These are phyloP conservation scores for Diaporthe australafricana DNA, from an alignment of 2,329 filamentous ascomycete species.

Conservation along the genomic window DNA sequence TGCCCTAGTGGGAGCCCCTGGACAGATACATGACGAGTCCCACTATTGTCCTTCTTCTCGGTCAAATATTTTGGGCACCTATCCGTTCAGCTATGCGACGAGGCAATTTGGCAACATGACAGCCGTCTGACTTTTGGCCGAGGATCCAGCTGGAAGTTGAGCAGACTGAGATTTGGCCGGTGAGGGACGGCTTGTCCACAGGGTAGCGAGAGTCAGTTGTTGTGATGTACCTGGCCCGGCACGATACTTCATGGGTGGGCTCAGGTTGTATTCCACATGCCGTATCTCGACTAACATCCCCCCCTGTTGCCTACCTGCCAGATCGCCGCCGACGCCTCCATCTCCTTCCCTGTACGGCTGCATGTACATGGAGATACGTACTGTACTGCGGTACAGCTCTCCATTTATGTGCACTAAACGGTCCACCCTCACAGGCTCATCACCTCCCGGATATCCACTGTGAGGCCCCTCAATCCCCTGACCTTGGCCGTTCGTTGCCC, in stretches of 20 bases:
- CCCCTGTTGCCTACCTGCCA: constrained; percentile 46
- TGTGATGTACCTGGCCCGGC: constrained; percentile 33
- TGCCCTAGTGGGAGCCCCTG: constrained; percentile 27
- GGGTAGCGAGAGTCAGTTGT: constrained; percentile 25
- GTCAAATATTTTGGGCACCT: constrained; percentile 35
- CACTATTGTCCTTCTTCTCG: constrained; percentile 33
- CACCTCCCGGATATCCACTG: constrained; percentile 37
- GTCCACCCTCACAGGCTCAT: constrained; percentile 38
- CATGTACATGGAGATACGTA: constrained; percentile 48
- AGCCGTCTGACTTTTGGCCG: constrained; percentile 18
- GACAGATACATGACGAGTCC: constrained; percentile 19
- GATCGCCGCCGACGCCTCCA: constrained; percentile 51
- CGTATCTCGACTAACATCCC: constrained; percentile 35
- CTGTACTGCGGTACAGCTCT: constrained; percentile 45
- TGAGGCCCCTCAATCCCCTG: constrained; percentile 39
- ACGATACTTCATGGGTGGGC: constrained; percentile 31
- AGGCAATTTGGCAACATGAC: constrained; percentile 13
- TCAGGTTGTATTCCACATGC: constrained; percentile 37
- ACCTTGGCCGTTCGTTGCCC: constrained; percentile 43
- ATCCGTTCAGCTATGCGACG: constrained; percentile 13
- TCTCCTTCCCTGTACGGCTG: constrained; percentile 64
- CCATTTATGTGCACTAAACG: constrained; percentile 48
- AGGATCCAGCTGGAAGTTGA: background rate
- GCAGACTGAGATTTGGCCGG: constrained; percentile 13
- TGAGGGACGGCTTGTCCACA: constrained; percentile 15